Evolutionary conservation across 768 basidiomycete genomes (phyloP).

Genomic region (Leucosporidium creatinivorum): DNA sequence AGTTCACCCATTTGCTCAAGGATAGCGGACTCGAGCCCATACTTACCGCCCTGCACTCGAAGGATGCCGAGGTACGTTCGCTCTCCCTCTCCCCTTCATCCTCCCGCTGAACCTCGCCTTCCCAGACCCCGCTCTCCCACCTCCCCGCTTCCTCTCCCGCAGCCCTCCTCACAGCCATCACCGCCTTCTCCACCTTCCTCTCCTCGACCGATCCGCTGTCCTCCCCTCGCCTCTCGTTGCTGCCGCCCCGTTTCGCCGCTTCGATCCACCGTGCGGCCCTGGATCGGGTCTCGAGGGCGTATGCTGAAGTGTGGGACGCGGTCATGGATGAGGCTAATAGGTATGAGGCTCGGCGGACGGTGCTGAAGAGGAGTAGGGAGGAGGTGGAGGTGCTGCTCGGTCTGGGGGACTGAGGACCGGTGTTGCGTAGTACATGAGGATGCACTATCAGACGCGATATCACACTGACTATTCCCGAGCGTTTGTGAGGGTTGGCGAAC

Average conservation of each 20-base stretch:
- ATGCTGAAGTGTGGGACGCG: constrained; percentile 64
- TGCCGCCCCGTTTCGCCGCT: constrained; percentile 60
- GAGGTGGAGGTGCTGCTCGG: constrained; percentile 35
- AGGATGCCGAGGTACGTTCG: constrained; percentile 41
- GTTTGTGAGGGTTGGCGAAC: too few relatives aligned
- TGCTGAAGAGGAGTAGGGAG: constrained; percentile 34
- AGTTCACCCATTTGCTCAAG: constrained; percentile 44
- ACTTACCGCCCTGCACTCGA: constrained; percentile 41
- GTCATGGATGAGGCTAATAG: constrained; percentile 66
- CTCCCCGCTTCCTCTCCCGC: constrained; percentile 60
- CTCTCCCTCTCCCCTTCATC: not conserved
- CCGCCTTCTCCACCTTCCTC: constrained; percentile 73
- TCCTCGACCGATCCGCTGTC: constrained; percentile 66
- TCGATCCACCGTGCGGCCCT: constrained; percentile 72
- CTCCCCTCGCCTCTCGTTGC: constrained; percentile 65
- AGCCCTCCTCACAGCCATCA: constrained; percentile 56
- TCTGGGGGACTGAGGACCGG: constrained; percentile 1
- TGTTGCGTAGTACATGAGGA: too few relatives aligned
- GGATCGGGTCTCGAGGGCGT: constrained; percentile 59
- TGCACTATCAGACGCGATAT: too few relatives aligned
- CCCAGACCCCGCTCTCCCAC: constrained; percentile 66
- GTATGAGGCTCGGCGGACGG: constrained; percentile 57
- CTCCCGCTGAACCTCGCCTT: not conserved
- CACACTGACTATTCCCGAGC: too few relatives aligned
- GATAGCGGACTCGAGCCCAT: constrained; percentile 46